A percentile compares a stretch with the other conserved stretches of the same genome.
phyloP scores from a whole-genome alignment of 352 stramenopile species.

The Pythium utonaiense region DNA sequence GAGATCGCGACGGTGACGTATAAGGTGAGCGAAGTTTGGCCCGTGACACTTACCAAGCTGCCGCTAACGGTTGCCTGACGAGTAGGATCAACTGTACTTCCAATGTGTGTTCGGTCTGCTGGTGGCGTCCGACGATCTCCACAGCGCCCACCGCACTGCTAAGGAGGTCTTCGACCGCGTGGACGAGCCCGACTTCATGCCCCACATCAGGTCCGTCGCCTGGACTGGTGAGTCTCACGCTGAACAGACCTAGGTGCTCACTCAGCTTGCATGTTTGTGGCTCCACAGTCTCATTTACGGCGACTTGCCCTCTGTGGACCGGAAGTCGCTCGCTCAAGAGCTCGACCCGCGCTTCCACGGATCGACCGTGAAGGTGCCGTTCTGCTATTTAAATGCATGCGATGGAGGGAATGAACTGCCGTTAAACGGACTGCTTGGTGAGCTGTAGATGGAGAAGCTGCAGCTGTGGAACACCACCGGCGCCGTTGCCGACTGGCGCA shows the following conservation, averaged over 20 bases:
- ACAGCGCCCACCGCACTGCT: constrained; percentile 27
- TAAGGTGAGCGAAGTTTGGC: constrained; percentile 51
- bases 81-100: constrained; percentile 52
- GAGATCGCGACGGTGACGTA: constrained; percentile 42
- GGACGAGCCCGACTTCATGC: constrained; percentile 50
- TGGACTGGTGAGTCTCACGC: too few species aligned
- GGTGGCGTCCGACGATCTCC: constrained; percentile 34
- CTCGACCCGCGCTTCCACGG: constrained; percentile 34
- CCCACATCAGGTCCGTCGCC: constrained; percentile 48
- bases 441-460: constrained; percentile 31
- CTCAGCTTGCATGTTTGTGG: too few species aligned
- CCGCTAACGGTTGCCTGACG: too few species aligned
- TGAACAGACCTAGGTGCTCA: too few species aligned
- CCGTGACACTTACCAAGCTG: too few species aligned
- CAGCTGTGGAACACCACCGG: constrained; percentile 56
- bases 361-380: constrained; percentile 25
- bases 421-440: too few species aligned
- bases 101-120: constrained; percentile 66
- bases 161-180: constrained; percentile 47
- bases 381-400: too few species aligned
- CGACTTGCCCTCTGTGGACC: constrained; percentile 29
- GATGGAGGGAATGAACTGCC: too few species aligned
- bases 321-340: constrained; percentile 35
- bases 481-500: constrained; percentile 34
- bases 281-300: constrained; percentile 66